Conservation (phyloP, 345 rosid genomes). For the Eucalyptus sp. region DNA sequence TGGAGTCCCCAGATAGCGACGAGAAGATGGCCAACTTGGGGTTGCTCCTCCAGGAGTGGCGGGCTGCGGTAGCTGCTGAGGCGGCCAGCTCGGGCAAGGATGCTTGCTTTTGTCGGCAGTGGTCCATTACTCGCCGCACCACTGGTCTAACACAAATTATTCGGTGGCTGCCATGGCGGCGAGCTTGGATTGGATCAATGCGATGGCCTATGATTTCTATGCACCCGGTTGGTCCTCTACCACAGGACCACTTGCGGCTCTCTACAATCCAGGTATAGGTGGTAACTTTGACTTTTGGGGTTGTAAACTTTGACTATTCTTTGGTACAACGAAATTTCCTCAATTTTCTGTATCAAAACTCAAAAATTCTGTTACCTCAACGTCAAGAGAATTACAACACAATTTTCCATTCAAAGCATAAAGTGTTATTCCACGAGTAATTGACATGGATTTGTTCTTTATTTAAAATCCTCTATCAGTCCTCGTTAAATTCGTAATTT, state of each 20-base stretch:
- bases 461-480: neutral
- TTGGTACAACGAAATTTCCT: neutral
- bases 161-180: constrained; percentile 19
- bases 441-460: neutral
- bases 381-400: neutral
- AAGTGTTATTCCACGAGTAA: neutral
- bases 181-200: constrained; percentile 48
- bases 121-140: constrained; percentile 9
- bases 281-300: neutral
- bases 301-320: neutral
- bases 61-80: constrained; percentile 26
- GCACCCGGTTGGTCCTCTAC: constrained; percentile 29
- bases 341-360: neutral
- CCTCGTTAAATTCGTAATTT: neutral
- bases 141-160: constrained; percentile 2
- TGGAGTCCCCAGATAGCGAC: constrained; percentile 31
- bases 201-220: constrained; percentile 51
- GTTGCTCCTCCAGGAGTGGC: constrained; percentile 28
- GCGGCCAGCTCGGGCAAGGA: constrained; percentile 12
- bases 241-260: constrained; percentile 50
- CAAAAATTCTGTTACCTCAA: neutral
- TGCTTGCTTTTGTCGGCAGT: constrained; percentile 41
- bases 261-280: constrained; percentile 29
- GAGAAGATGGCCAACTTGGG: constrained; percentile 37
- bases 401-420: neutral